A percentile compares a stretch with the other conserved stretches of the same genome.
These are phyloP conservation scores for Fusarium miscanthi DNA, from an alignment of 2,329 filamentous ascomycete genomes.

Conservation along the genomic window DNA sequence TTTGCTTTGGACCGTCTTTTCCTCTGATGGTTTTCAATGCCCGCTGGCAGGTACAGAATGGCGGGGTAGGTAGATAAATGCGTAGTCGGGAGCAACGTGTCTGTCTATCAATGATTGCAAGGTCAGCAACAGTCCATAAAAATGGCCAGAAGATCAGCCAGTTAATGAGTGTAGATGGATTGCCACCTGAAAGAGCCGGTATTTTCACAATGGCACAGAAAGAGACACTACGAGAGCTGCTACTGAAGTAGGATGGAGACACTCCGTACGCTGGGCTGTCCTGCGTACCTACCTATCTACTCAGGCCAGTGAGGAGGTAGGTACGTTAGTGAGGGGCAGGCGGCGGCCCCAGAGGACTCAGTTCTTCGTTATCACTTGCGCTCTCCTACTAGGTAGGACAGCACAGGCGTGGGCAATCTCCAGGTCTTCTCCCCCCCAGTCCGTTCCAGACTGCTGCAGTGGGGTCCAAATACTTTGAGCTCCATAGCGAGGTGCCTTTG, in stretches of 20 bases:
- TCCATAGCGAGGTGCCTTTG: constrained; percentile 22
- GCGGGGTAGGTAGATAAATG: constrained; percentile 24
- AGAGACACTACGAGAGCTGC: constrained; percentile 10
- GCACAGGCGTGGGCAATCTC: constrained; percentile 1
- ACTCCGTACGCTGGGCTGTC: constrained; percentile 2
- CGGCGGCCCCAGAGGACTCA: not conserved
- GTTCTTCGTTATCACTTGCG: not conserved
- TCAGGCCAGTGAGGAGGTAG: constrained; percentile 18
- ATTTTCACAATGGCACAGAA: constrained; percentile 1
- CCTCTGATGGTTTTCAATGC: constrained; percentile 13
- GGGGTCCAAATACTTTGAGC: constrained; percentile 21
- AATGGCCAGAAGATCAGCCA: constrained; percentile 1
- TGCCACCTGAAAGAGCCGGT: constrained; percentile 8
- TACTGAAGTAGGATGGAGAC: constrained; percentile 22
- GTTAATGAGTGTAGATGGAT: constrained; percentile 3
- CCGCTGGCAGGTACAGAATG: constrained; percentile 10
- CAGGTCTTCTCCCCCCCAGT: not conserved
- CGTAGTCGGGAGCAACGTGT: constrained; percentile 23
- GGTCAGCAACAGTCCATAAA: constrained; percentile 23
- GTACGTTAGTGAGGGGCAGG: constrained; percentile 29
- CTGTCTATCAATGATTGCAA: constrained; percentile 26
- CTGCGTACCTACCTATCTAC: not conserved
- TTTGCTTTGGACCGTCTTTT: constrained; percentile 25
- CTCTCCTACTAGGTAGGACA: not conserved
- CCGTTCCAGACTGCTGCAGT: constrained; percentile 18